Conservation (phyloP, 192 early-diverging fungal species). For the Coemansia sp. region DNA sequence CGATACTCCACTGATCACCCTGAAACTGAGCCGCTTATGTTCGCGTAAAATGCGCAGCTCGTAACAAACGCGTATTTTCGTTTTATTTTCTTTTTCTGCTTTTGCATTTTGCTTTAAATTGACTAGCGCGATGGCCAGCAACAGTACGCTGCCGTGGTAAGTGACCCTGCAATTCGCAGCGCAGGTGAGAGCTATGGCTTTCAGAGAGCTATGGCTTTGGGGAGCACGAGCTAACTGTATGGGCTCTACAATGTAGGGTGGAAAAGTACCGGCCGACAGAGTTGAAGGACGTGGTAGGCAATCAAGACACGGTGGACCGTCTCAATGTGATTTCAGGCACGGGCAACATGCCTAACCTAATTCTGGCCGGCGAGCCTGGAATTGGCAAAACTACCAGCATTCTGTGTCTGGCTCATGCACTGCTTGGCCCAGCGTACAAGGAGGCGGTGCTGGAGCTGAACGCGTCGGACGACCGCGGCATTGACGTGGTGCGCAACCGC, state of each 20-base stretch:
- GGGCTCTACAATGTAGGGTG: constrained; percentile 45
- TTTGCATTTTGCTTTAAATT: background rate
- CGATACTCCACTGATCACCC: too few species aligned
- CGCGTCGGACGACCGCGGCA: constrained; percentile 95
- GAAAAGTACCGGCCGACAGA: constrained; percentile 91
- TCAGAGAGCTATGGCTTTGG: too few species aligned
- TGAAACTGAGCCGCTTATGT: background rate
- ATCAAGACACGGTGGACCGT: constrained; percentile 85
- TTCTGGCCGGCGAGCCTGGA: constrained; percentile 87
- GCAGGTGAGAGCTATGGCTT: too few species aligned
- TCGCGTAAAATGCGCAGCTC: background rate
- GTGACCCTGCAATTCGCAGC: background rate
- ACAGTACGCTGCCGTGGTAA: constrained; percentile 47
- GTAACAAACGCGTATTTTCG: background rate
- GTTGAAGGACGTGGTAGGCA: constrained; percentile 91
- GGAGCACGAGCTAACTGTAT: background rate
- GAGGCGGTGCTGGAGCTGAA: constrained; percentile 96
- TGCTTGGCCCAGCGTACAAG: constrained; percentile 82
- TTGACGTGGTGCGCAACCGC: constrained; percentile 92
- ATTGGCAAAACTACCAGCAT: constrained; percentile 98
- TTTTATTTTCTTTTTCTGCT: background rate
- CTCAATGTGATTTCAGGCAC: constrained; percentile 81
- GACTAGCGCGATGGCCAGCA: background rate
- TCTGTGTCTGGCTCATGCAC: constrained; percentile 84
- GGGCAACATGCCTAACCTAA: constrained; percentile 96